Conservation (phyloP, 257 asterid species). For the Leptodermis oblonga region DNA sequence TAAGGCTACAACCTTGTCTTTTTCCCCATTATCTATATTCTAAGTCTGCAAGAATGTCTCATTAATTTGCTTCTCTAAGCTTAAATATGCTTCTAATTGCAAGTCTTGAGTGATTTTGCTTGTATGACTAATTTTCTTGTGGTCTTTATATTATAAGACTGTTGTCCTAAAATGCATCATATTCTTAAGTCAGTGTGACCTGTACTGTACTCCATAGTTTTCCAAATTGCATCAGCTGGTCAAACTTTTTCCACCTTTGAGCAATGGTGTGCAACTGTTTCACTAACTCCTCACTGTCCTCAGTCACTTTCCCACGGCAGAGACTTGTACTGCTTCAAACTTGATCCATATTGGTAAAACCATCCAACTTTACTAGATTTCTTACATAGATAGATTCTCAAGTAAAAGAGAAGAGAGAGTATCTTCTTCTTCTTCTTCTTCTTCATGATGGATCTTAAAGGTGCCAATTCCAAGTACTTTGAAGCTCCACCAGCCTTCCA, state of each 20-base stretch:
- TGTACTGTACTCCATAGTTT: conserved; percentile 22
- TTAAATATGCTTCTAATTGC: too few species aligned
- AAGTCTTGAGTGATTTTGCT: too few species aligned
- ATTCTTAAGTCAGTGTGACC: conserved; percentile 41
- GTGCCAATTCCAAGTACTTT: conserved; percentile 39
- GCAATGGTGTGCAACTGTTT: conserved; percentile 9
- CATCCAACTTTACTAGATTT: conserved; percentile 18
- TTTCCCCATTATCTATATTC: too few species aligned
- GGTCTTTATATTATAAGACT: conserved; percentile 12
- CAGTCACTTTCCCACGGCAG: conserved; percentile 27
- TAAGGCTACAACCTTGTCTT: not conserved
- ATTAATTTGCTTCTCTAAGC: too few species aligned
- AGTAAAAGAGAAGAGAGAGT: not conserved
- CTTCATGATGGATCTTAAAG: conserved; percentile 49
- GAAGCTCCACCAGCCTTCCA: conserved; percentile 51
- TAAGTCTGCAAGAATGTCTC: not conserved
- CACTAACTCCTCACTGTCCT: conserved; percentile 8
- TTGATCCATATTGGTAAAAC: conserved; percentile 16
- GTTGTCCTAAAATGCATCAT: conserved; percentile 28
- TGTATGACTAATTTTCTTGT: not conserved
- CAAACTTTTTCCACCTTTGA: conserved; percentile 23
- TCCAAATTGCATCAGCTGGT: conserved; percentile 21
- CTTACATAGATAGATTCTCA: conserved; percentile 8
- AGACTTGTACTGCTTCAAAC: conserved; percentile 18
- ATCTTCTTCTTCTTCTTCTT: not conserved